These are phyloP conservation scores for Thalia dealbata DNA, from an alignment of 176 grass and related monocot species.

Conservation along the genomic window DNA sequence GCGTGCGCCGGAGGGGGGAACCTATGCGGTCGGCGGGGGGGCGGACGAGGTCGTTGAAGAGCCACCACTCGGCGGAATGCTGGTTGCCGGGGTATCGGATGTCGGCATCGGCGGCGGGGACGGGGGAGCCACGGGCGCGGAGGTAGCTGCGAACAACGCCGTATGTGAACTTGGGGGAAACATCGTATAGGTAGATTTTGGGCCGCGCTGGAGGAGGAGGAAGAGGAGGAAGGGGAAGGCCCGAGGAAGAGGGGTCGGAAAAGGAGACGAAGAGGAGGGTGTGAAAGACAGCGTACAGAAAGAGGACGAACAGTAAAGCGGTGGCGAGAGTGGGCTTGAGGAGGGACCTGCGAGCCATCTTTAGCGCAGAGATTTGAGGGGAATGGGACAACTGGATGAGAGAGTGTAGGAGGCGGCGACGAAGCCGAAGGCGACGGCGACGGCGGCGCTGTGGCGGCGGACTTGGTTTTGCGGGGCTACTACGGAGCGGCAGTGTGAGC, in stretches of 20 bases:
- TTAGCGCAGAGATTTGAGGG: neutral
- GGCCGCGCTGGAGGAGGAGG: neutral
- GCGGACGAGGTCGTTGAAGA: neutral
- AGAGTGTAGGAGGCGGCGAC: neutral
- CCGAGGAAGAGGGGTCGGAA: neutral
- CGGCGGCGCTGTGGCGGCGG: no score
- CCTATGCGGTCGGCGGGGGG: neutral
- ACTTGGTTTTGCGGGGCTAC: no score
- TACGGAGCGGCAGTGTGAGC: no score
- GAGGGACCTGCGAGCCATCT: constrained; percentile 4
- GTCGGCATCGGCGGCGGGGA: constrained; percentile 5
- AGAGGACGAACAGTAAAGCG: neutral
- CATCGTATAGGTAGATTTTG: constrained; percentile 11
- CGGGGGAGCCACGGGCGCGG: constrained; percentile 20
- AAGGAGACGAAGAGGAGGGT: constrained; percentile 23
- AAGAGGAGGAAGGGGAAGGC: neutral
- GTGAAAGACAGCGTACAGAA: constrained; percentile 9
- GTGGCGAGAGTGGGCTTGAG: constrained; percentile 8
- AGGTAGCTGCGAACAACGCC: constrained; percentile 21
- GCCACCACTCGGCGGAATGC: constrained; percentile 16
- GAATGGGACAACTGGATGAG: neutral
- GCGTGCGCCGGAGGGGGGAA: constrained; percentile 26
- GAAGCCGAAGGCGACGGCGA: no score
- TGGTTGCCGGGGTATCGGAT: constrained; percentile 14
- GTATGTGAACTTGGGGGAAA: constrained; percentile 5